Base-by-base conservation (phyloP, 345 rosid genomes). In the Acer campestre region DNA sequence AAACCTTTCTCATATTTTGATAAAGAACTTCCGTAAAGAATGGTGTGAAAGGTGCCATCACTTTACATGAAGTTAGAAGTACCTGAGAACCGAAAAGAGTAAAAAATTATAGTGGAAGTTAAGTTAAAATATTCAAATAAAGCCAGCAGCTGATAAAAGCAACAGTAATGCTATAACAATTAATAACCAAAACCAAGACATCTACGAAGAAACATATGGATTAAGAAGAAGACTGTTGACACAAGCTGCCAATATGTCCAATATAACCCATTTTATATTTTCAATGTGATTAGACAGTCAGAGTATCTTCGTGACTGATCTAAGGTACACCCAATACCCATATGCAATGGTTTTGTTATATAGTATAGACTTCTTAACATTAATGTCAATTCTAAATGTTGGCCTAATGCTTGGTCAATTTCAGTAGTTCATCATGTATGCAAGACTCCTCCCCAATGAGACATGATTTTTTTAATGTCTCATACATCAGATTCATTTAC, bases 31-130 rank as follows among this genome's bases (percentile, higher is more conserved):
- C 99, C 6, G 98, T 91, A 79, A 97, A 97, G 88, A 97, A 97
- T 6, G 99, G 99, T n/a, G 99, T 97, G 81, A 97, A 93, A 58
- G 98, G 92, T 61, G 98, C 88, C 99, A 97, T 97, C 82, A 93
- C 99, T 86, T 92, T 93, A 81, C 99, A 94, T 42, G 98, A 88
- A 71, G 97, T 94, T 42, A 93, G 82, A 84, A 97, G 97, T 79
- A 97, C 98, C 99, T 96, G 85, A 83, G 79, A 84, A 63, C 61
- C 67, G 74, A 44, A 25, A 66, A 6, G 77, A 74, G 70, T 67
- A 17, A 79, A 75, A 65, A 81, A 18, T 40, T 20, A 29, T 10
- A 55, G 27, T 6, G 55, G 8, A 49, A 70, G 23, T 31, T 49
- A 10, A 73, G 10, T 27, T 61, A 6, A 8, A 22, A 62, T 42